Percentiles rank a stretch among this genome's conserved stretches.
Conservation (phyloP, 1,284 basidiomycete genomes). For the Wolfiporia cocos region DNA sequence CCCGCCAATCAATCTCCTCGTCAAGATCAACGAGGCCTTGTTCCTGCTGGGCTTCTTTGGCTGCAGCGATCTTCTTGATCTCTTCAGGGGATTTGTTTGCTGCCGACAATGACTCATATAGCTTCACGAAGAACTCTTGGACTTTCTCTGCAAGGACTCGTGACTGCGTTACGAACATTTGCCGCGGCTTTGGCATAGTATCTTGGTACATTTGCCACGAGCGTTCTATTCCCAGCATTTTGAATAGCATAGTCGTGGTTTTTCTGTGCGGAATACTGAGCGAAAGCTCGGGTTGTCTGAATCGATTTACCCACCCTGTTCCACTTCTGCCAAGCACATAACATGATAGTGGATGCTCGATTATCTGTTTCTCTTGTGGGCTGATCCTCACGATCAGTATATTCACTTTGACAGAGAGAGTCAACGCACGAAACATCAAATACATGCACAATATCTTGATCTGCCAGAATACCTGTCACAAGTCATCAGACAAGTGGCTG, state of each 20-base stretch:
- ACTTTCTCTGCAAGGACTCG: conserved; percentile 59
- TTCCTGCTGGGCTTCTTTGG: conserved; percentile 21
- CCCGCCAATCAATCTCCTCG: conserved; percentile 38
- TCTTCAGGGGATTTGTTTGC: conserved; percentile 33
- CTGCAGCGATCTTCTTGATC: conserved; percentile 23
- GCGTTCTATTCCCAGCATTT: conserved; percentile 62
- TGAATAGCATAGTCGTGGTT: conserved; percentile 72
- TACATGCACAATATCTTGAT: conserved; percentile 40
- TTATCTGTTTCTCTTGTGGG: conserved; percentile 51
- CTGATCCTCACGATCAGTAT: conserved; percentile 28
- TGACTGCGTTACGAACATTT: conserved; percentile 72
- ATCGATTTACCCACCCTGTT: conserved; percentile 45
- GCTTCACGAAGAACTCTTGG: conserved; percentile 54
- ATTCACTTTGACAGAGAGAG: background rate
- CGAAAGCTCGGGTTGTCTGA: conserved; percentile 1
- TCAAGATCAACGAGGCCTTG: conserved; percentile 40
- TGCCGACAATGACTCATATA: conserved; percentile 40
- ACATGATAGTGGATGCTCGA: conserved; percentile 54
- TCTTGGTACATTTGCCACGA: conserved; percentile 34
- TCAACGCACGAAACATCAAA: conserved; percentile 49
- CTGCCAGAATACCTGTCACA: conserved; percentile 36
- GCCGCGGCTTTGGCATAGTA: conserved; percentile 36
- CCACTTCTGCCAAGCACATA: conserved; percentile 70
- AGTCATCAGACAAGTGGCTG: conserved; percentile 3
- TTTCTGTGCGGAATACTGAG: conserved; percentile 39